Conservation (phyloP, 345 rosid species). For the Camelina hispida region DNA sequence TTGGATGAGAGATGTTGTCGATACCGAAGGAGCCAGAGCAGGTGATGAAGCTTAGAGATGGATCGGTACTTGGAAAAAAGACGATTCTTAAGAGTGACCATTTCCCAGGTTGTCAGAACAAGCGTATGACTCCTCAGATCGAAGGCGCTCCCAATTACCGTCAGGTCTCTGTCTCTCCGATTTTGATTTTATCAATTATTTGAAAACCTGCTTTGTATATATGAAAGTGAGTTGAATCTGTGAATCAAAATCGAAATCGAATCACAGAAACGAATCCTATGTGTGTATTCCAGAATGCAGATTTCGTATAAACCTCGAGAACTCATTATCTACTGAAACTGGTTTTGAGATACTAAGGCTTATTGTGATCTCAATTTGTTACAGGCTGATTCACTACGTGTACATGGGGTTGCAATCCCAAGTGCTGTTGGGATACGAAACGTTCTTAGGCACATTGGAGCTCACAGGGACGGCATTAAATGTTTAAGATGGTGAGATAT, state of each 20-base stretch:
- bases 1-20: constrained; percentile 68
- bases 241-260: constrained; percentile 5
- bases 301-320: neutral
- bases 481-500: no score
- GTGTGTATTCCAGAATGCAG: constrained; percentile 3
- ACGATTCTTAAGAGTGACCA: constrained; percentile 98
- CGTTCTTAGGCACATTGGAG: constrained; percentile 85
- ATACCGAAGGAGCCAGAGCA: constrained; percentile 83
- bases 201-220: neutral
- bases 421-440: constrained; percentile 84
- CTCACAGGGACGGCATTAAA: constrained; percentile 68
- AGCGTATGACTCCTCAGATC: constrained; percentile 85
- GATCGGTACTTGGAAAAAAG: constrained; percentile 95
- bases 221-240: constrained; percentile 37
- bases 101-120: constrained; percentile 99
- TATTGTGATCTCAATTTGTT: constrained; percentile 4
- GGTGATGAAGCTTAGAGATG: constrained; percentile 93
- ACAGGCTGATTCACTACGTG: constrained; percentile 80
- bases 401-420: constrained; percentile 96
- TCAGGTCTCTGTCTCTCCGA: constrained; percentile 58
- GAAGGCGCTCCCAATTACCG: constrained; percentile 99
- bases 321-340: constrained; percentile 16
- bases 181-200: neutral
- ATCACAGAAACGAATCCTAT: constrained; percentile 1
- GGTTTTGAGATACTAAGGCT: constrained; percentile 14